phyloP scores from a whole-genome alignment of 1,139 yeast genomes.

The Pichia sp. region DNA sequence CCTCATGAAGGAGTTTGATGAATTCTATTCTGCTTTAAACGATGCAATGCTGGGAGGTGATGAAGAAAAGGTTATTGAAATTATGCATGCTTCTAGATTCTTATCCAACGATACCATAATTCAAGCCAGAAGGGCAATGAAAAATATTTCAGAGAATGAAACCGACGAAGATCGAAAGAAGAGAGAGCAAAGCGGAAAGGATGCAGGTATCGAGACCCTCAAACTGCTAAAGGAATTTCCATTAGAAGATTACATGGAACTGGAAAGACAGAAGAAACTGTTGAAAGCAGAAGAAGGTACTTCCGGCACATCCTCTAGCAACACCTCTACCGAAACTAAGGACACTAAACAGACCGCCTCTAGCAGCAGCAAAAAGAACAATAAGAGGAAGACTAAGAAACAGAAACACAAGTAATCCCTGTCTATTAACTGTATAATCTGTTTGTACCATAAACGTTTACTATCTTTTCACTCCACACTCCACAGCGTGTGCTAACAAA shows the following conservation, averaged over 20 bases:
- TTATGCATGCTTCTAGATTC: conserved; percentile 9
- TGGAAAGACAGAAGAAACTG: neutral
- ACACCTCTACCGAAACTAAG: no score
- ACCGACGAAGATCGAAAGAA: neutral
- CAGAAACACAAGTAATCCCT: neutral
- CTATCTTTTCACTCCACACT: no score
- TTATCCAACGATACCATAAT: neutral
- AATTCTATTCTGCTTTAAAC: conserved; percentile 17
- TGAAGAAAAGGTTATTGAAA: conserved; percentile 15
- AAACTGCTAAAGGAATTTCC: neutral
- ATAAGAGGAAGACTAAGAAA: conserved; percentile 1
- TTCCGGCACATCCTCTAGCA: no score
- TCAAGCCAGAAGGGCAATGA: conserved; percentile 3
- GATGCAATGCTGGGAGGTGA: conserved; percentile 10
- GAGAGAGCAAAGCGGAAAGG: neutral
- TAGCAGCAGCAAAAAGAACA: neutral
- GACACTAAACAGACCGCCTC: neutral
- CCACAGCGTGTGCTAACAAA: no score
- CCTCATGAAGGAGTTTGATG: conserved; percentile 18
- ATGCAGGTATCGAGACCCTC: neutral
- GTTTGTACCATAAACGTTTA: no score
- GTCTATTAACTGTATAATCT: no score
- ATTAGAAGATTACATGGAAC: neutral
- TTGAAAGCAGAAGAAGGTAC: no score
- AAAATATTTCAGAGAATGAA: neutral